Evolutionary conservation across 2,329 filamentous ascomycete genomes (phyloP).

Genomic region (Cladosporium velox): DNA sequence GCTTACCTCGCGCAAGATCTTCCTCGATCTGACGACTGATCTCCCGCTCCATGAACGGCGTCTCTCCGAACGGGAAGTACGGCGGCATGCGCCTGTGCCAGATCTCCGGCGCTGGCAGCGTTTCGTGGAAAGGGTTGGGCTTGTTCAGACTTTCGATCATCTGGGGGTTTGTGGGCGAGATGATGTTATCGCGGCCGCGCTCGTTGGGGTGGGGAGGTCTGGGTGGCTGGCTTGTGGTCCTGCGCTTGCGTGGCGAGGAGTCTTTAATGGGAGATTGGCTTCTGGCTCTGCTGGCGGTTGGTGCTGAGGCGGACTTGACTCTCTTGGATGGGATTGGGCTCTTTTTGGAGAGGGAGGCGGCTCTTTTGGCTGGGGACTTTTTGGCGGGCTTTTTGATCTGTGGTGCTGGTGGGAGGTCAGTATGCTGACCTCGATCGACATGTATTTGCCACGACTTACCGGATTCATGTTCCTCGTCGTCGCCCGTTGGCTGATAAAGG

Average conservation of each 20-base stretch:
- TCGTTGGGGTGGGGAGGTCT: not conserved
- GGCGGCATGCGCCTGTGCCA: constrained; percentile 36
- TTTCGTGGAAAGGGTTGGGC: constrained; percentile 34
- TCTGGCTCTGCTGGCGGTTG: not conserved
- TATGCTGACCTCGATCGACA: not conserved
- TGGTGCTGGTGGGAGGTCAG: not conserved
- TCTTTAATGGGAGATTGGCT: not conserved
- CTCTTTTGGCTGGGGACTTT: not conserved
- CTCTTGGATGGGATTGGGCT: not conserved
- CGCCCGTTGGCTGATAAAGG: not conserved
- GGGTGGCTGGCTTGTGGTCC: too few relatives aligned
- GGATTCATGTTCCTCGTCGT: not conserved
- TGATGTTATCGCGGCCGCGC: constrained; percentile 13
- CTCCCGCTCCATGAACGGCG: constrained; percentile 32
- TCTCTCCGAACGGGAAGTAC: constrained; percentile 37
- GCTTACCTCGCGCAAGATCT: constrained; percentile 32
- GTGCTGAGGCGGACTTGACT: not conserved
- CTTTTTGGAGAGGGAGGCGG: not conserved
- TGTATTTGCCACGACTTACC: not conserved
- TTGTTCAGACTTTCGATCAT: constrained; percentile 16
- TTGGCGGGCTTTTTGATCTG: not conserved
- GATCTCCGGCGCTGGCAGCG: constrained; percentile 32
- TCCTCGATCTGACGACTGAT: constrained; percentile 33
- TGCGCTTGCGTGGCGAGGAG: not conserved
- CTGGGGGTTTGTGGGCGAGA: constrained; percentile 26